Base-by-base conservation (phyloP, 2,329 filamentous ascomycete species). In the Xylariales sp. region DNA sequence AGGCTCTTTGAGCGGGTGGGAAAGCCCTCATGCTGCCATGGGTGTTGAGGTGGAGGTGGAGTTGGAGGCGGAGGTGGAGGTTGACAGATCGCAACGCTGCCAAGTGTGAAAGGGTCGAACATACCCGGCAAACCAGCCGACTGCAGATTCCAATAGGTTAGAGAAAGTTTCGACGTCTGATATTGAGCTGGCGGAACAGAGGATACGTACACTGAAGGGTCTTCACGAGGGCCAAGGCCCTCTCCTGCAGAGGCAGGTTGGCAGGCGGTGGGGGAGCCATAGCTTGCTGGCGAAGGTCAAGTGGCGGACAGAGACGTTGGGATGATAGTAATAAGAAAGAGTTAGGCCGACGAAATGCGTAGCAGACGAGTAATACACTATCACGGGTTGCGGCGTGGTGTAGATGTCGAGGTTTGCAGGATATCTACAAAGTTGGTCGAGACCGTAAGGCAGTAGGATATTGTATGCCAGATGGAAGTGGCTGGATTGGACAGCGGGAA, bases 41-140 rank as follows among this genome's bases (percentile, higher is more conserved):
- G 15, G 16, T 16, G 16, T 13, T 17, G 7, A 11, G 25, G 15
- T 23, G 13, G 15, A 20, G 17, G 23, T 37, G 34, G 24, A 21
- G 15, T 8, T n/a, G 23, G 8, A 25, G n/a, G 23, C 8, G 23
- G 8, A 14, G 16, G 18, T 4, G 10, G 18, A 16, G 12, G 4
- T 23, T 38, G 27, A 8, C 20, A n/a, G n/a, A n/a, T n/a, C n/a
- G n/a, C n/a, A n/a, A n/a, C n/a, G n/a, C n/a, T n/a, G n/a, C n/a
- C n/a, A n/a, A n/a, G n/a, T n/a, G n/a, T n/a, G n/a, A n/a, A n/a
- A n/a, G n/a, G n/a, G n/a, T n/a, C 49, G 53, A 48, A 80, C 85
- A 49, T 84, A 89, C 84, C 85, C 85, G 54, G 78, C 70, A 59
- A 89, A 90, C 86, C 86, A 91, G 55, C 77, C 85, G 58, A 90